Base-by-base conservation (phyloP, 331 rosid species). In the Arachis monticola region DNA sequence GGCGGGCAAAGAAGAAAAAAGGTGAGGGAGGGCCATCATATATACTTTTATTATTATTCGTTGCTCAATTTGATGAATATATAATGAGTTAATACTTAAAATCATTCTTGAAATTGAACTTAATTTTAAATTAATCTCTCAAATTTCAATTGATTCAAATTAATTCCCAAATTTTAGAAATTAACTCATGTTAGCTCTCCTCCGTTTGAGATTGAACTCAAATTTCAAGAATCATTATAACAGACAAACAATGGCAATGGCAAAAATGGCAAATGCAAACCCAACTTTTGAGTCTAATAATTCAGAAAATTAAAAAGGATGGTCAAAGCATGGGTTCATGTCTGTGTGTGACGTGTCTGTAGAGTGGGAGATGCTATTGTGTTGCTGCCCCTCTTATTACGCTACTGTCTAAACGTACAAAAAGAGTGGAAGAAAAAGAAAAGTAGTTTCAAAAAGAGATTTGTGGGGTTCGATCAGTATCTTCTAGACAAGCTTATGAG, bases 381-480 rank as follows among this genome's bases (percentile, higher is more conserved):
- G 64, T 27, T 69, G 56, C 27, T 60, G 67, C 75, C 82, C 84
- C 4, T 35, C 40, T 35, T 35, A 35, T 35, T 35, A 2, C 40
- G 4, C 4, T 35, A 58, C 67, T 81, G 50, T 89, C 81, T 52
- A 78, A 35, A 35, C 40, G 40, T 35, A 22, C 77, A 73, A 67
- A 64, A 75, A 82, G 73, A 35, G 4, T 35, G 3, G 56, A 51
- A 50, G 11, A 35, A 35, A 35, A 35, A 35, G 40, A 35, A 35
- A 35, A 35, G 40, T 35, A 11, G 12, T 51, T 48, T 51, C 53
- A 14, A 70, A 69, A 70, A 70, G 53, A 76, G 84, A 85, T 85
- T 80, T 80, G 92, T 87, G 85, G 96, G 92, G 90, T 68, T 74
- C 13, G 4, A 2, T 35, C 22, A 4, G 67, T 66, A 76, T 65